These are phyloP conservation scores for Endothia cerciana DNA, from an alignment of 2,329 filamentous ascomycete species.

Conservation along the genomic window DNA sequence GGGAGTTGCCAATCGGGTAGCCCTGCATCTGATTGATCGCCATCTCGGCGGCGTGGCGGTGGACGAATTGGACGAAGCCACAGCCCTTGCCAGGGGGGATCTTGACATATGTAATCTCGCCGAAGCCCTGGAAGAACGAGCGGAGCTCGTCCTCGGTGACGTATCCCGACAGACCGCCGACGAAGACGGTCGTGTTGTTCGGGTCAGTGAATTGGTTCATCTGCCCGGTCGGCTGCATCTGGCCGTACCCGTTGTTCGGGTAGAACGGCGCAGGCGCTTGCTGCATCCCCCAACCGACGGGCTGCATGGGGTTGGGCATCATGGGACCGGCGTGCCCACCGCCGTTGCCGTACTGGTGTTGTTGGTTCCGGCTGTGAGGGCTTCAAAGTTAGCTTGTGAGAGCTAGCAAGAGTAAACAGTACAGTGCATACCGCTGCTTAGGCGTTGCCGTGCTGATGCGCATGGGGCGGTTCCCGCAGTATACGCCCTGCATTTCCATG, in stretches of 20 bases:
- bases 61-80: constrained; percentile 98
- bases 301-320: constrained; percentile 45
- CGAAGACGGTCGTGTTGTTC: constrained; percentile 99
- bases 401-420: neutral
- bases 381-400: neutral
- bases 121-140: constrained; percentile 99
- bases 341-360: constrained; percentile 38
- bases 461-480: constrained; percentile 98
- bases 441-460: constrained; percentile 96
- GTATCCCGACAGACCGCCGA: constrained; percentile 94
- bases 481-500: constrained; percentile 98
- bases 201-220: constrained; percentile 99
- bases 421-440: constrained; percentile 72
- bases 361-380: constrained; percentile 43
- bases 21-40: constrained; percentile 99
- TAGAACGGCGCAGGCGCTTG: constrained; percentile 29
- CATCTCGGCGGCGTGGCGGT: constrained; percentile 98
- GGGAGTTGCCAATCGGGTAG: constrained; percentile 98
- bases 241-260: constrained; percentile 29
- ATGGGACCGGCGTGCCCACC: constrained; percentile 43
- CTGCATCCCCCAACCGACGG: constrained; percentile 47
- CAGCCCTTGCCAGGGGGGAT: constrained; percentile 99
- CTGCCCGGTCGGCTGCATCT: constrained; percentile 40
- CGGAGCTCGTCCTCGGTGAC: constrained; percentile 99
- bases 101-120: constrained; percentile 99